These are phyloP conservation scores for Lodderomyces beijingensis DNA, from an alignment of 1,139 yeast genomes.

Conservation along the genomic window DNA sequence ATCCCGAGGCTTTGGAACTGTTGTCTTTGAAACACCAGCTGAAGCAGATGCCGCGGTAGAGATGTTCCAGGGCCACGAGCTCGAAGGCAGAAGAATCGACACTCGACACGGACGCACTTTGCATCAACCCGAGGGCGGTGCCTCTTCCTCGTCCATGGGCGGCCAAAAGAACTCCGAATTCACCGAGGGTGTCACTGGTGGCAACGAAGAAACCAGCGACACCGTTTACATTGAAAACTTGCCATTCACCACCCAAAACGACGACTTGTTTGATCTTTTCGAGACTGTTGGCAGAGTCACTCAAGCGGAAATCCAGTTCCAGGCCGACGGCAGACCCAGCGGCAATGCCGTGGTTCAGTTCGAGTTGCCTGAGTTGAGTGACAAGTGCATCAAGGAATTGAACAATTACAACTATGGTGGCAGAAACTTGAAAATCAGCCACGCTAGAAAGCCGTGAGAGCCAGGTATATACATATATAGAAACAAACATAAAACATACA, in stretches of 20 bases:
- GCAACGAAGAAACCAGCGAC: conserved; percentile 47
- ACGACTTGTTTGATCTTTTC: conserved; percentile 81
- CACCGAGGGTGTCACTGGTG: conserved; percentile 64
- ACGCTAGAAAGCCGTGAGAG: not conserved
- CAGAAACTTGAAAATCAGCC: conserved; percentile 55
- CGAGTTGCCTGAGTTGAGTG: conserved; percentile 65
- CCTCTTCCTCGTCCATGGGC: not conserved
- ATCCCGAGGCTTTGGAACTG: conserved; percentile 85
- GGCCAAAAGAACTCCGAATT: conserved; percentile 44
- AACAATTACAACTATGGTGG: conserved; percentile 83
- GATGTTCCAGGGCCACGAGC: conserved; percentile 58
- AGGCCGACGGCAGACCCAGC: conserved; percentile 60
- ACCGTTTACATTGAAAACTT: conserved; percentile 72
- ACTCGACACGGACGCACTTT: conserved; percentile 54
- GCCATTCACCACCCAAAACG: conserved; percentile 84
- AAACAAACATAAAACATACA: too few relatives aligned
- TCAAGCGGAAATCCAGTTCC: conserved; percentile 73
- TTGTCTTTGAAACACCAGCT: conserved; percentile 54
- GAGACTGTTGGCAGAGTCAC: conserved; percentile 78
- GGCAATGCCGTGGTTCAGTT: conserved; percentile 86
- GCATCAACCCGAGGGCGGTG: conserved; percentile 1
- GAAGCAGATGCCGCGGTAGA: conserved; percentile 63
- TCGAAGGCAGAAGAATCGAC: conserved; percentile 67
- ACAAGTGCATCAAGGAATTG: conserved; percentile 67
- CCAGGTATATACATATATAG: too few relatives aligned